A percentile compares a stretch with the other conserved stretches of the same genome.
Conservation (phyloP, 768 basidiomycete genomes). For the Trichaptum fuscoviolaceum region DNA sequence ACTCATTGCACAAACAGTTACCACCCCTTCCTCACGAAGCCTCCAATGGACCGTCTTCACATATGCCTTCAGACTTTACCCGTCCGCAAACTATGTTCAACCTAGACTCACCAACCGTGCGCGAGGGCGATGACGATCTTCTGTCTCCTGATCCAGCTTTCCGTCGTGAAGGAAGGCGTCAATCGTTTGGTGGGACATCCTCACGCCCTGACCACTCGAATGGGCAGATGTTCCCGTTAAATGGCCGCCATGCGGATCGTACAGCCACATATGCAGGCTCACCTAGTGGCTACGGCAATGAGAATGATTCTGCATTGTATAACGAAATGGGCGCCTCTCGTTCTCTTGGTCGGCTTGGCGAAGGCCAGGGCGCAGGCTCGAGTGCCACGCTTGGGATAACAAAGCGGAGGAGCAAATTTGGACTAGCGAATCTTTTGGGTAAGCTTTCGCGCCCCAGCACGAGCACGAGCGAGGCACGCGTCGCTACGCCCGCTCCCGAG, state of each 20-base stretch:
- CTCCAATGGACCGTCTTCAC: constrained; percentile 22
- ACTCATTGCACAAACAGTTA: constrained; percentile 65
- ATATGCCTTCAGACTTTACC: constrained; percentile 27
- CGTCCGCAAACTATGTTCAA: constrained; percentile 65
- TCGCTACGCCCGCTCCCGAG: constrained; percentile 5
- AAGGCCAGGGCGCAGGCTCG: constrained; percentile 13
- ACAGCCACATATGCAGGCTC: constrained; percentile 11
- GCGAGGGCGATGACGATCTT: constrained; percentile 48
- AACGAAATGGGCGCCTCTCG: constrained; percentile 72
- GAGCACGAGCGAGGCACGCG: constrained; percentile 7
- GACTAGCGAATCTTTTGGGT: constrained; percentile 61
- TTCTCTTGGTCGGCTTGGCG: constrained; percentile 39
- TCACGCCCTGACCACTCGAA: constrained; percentile 46
- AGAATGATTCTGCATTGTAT: constrained; percentile 40
- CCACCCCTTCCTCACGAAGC: constrained; percentile 65
- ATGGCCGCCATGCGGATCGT: constrained; percentile 14
- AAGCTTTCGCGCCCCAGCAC: constrained; percentile 34
- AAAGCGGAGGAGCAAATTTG: constrained; percentile 74
- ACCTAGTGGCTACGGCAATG: constrained; percentile 23
- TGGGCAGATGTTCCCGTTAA: background rate
- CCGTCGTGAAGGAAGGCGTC: constrained; percentile 32
- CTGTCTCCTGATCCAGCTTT: constrained; percentile 61
- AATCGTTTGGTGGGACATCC: constrained; percentile 69
- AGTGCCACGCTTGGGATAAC: constrained; percentile 19
- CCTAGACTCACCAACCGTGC: constrained; percentile 48